Evolutionary conservation across 495 filamentous ascomycete genomes (phyloP).

Genomic region (Xylaria intraflava): DNA sequence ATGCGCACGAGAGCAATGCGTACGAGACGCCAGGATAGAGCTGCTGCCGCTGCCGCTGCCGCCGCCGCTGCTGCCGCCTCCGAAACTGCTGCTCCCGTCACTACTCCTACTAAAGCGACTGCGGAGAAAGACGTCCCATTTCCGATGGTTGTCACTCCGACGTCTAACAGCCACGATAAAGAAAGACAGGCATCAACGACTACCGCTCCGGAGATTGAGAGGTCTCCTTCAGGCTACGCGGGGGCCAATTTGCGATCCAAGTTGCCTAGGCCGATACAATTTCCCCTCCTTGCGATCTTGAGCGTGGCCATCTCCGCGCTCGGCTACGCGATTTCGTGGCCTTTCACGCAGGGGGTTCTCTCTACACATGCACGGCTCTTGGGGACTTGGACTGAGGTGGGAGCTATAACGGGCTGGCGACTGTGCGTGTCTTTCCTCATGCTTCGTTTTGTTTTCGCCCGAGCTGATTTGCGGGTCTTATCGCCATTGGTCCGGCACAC

Average conservation of each 20-base stretch:
- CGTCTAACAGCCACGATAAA: not conserved
- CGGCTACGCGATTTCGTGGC: constrained; percentile 49
- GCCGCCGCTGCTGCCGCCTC: not conserved
- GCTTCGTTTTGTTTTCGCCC: not conserved
- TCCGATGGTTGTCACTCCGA: not conserved
- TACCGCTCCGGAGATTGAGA: constrained; percentile 22
- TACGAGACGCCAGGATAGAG: constrained; percentile 13
- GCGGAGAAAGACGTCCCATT: not conserved
- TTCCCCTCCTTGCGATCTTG: constrained; percentile 55
- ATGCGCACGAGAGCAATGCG: constrained; percentile 16
- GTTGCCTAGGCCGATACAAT: constrained; percentile 50
- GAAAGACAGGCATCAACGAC: not conserved
- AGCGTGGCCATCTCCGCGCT: constrained; percentile 55
- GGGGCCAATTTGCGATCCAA: constrained; percentile 22
- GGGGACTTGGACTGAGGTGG: constrained; percentile 56
- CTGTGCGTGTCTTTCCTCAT: constrained; percentile 33
- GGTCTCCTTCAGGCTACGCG: constrained; percentile 10
- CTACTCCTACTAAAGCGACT: not conserved
- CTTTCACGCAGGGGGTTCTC: constrained; percentile 49
- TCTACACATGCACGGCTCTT: constrained; percentile 53
- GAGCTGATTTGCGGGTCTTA: not conserved
- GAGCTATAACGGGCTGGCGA: constrained; percentile 57
- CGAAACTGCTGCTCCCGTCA: not conserved
- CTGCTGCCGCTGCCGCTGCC: not conserved
- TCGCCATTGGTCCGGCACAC: not conserved